phyloP scores from a whole-genome alignment of 805 yeast species.

The Candida corydali region DNA sequence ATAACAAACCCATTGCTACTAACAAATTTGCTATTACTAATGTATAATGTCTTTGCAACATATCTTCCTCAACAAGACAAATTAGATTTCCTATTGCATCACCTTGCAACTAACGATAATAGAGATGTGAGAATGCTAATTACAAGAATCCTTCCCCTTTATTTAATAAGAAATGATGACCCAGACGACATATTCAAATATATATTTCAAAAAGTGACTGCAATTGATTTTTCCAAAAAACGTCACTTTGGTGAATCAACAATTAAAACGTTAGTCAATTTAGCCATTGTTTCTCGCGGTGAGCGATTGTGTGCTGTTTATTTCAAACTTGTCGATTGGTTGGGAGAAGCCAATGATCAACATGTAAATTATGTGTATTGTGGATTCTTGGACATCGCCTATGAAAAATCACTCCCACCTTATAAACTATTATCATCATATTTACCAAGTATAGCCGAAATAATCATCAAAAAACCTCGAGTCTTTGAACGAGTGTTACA shows the following conservation, averaged over 20 bases:
- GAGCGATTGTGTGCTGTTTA: conserved; percentile 65
- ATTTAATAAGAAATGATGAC: conserved; percentile 32
- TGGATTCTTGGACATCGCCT: conserved; percentile 56
- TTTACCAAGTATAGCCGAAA: conserved; percentile 65
- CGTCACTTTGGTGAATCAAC: conserved; percentile 54
- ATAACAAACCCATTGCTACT: conserved; percentile 19
- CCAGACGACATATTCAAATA: conserved; percentile 35
- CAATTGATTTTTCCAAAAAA: conserved; percentile 33
- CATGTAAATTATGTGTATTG: conserved; percentile 67
- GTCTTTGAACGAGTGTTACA: conserved; percentile 60
- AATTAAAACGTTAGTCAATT: conserved; percentile 57
- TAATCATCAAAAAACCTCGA: conserved; percentile 55
- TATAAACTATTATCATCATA: conserved; percentile 80
- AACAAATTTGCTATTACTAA: conserved; percentile 42
- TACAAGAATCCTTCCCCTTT: conserved; percentile 50
- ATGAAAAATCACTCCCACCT: conserved; percentile 55
- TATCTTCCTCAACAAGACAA: conserved; percentile 41
- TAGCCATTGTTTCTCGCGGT: conserved; percentile 60
- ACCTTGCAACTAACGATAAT: conserved; percentile 36
- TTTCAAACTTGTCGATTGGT: conserved; percentile 58
- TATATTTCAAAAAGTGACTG: conserved; percentile 40
- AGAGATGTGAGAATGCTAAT: conserved; percentile 56
- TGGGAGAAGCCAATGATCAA: conserved; percentile 63
- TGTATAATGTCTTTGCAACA: conserved; percentile 49
- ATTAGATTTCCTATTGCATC: conserved; percentile 39